These are phyloP conservation scores for Pleomassaria siparia DNA, from an alignment of 2,329 filamentous ascomycete species.

Conservation along the genomic window DNA sequence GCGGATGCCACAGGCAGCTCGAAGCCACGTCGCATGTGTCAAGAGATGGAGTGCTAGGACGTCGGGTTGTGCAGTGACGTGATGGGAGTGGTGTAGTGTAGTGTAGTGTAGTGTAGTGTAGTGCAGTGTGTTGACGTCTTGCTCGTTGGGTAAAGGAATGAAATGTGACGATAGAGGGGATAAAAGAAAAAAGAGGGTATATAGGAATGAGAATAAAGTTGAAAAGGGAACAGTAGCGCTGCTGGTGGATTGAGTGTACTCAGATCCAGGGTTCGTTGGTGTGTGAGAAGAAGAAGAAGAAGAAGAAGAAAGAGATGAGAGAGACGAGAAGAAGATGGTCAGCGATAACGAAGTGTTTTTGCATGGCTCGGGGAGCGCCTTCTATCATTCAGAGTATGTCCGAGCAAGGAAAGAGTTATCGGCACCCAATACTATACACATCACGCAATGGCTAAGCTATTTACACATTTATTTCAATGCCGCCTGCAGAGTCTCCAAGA, in stretches of 20 bases:
- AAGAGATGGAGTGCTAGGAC: not conserved
- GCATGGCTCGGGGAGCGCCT: conserved; percentile 25
- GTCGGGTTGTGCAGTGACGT: not conserved
- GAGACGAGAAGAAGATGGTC: not conserved
- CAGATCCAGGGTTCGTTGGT: conserved; percentile 13
- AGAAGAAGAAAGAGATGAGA: too few species aligned
- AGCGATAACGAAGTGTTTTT: not conserved
- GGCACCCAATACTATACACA: conserved; percentile 40
- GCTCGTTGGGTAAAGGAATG: conserved; percentile 7
- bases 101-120: not conserved
- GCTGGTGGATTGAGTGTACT: conserved; percentile 22
- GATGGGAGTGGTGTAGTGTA: conserved; percentile 1
- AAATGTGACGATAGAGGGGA: conserved; percentile 6
- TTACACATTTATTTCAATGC: conserved; percentile 72
- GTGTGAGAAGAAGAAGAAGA: conserved; percentile 6
- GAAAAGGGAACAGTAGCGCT: conserved; percentile 16
- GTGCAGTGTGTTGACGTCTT: conserved; percentile 9
- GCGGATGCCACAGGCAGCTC: conserved; percentile 21
- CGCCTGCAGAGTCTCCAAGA: conserved; percentile 80
- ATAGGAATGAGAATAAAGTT: conserved; percentile 24
- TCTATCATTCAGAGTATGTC: conserved; percentile 39
- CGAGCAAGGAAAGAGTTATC: conserved; percentile 29
- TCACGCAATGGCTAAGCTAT: conserved; percentile 38
- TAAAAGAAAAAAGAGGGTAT: conserved; percentile 7
- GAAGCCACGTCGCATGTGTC: conserved; percentile 26